Base-by-base conservation (phyloP, 2,329 filamentous ascomycete species). In the Colletotrichum theobromicola region DNA sequence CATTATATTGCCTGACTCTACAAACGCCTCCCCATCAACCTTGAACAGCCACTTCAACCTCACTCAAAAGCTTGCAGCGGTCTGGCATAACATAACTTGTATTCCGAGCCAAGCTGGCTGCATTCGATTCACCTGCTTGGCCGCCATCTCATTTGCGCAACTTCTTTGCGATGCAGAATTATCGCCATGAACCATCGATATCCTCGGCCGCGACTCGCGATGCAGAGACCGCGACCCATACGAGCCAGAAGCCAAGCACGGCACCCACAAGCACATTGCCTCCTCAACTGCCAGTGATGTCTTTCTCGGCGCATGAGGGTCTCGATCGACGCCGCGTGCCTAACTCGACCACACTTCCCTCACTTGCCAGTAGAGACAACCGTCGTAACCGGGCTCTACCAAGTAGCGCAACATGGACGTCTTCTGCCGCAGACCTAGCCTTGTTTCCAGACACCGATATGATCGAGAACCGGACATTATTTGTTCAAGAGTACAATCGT, bases 401-500 rank as follows among this genome's bases (percentile, higher is more conserved):
- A 67, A 88, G 84, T 76, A 91, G 88, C 79, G 87, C 86, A 55
- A 91, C 89, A 4, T 92, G 91, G 91, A 88, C 89, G 1, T 88
- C 89, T 21, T 89, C 88, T 55, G 90, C 87, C 70, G 88, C 87
- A 50, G 89, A 89, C 35, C 77, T 85, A 21, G 87, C 85, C 4
- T 79, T 86, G 18, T 79, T 87, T 35, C 86, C 85, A 24, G 88
- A 91, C 67, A 83, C 83, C 5, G 89, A 90, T 53, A 87, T 88
- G 34, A 80, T 87, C 18, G 86, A 88, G 42, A 85, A 89, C 67
- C 85, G 90, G 34, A 80, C 82, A 2, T 78, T 82, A 4, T 90
- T 90, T 79, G 80, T 92, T 7, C 78, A 87, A 9, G 89, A 92
- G 77, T 93, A 92, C 80, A 93, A 93, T 79, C 84, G 86, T 6